Percentiles rank a stretch among this genome's conserved stretches.
Evolutionary conservation across 2,329 filamentous ascomycete genomes (phyloP).

Genomic region (Dendryphion nanum): DNA sequence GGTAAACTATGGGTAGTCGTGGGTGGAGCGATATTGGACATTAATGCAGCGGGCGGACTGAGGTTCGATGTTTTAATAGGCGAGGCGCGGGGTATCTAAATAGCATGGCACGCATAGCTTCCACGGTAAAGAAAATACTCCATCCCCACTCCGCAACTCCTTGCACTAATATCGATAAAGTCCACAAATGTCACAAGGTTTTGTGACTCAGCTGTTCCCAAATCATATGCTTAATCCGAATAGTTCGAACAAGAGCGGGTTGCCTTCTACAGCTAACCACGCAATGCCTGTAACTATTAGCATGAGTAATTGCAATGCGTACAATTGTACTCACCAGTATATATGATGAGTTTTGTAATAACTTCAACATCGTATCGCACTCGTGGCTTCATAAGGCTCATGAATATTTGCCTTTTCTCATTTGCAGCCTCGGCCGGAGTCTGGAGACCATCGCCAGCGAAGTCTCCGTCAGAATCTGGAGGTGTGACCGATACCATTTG

Average conservation of each 20-base stretch:
- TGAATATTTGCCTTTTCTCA: slow-evolving; percentile 69
- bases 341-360: slow-evolving; percentile 93
- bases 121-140: too few relatives aligned
- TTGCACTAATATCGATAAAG: too few relatives aligned
- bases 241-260: slow-evolving; percentile 69
- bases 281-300: slow-evolving; percentile 67
- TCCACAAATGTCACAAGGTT: too few relatives aligned
- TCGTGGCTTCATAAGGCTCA: slow-evolving; percentile 76
- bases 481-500: slow-evolving; percentile 15
- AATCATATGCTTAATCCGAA: slow-evolving; percentile 50
- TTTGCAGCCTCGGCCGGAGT: slow-evolving; percentile 33
- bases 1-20: too few relatives aligned
- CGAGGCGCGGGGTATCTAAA: background rate
- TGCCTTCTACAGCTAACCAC: slow-evolving; percentile 74
- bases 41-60: too few relatives aligned
- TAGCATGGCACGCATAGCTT: too few relatives aligned
- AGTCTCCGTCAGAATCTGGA: slow-evolving; percentile 32
- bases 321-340: slow-evolving; percentile 67
- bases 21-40: too few relatives aligned
- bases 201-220: background rate
- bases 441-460: slow-evolving; percentile 23
- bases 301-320: background rate
- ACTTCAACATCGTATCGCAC: slow-evolving; percentile 98
- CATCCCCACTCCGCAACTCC: too few relatives aligned
- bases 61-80: too few relatives aligned